A percentile compares a stretch with the other conserved stretches of the same genome.
phyloP scores from a whole-genome alignment of 352 stramenopile genomes.

The Globisporangium spinosum region DNA sequence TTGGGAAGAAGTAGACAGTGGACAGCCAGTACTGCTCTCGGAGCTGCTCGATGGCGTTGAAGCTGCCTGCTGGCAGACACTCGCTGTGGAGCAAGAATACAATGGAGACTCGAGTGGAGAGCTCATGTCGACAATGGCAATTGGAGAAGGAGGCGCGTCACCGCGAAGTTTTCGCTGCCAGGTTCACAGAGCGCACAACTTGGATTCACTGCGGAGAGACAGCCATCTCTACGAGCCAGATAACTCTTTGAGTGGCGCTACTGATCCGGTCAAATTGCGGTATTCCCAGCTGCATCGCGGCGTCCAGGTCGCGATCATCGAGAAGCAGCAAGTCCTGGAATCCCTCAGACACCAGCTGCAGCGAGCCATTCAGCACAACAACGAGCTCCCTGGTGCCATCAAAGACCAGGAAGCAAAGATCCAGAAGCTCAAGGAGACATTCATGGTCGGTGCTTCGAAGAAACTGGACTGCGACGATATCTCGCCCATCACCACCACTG shows the following conservation, averaged over 20 bases:
- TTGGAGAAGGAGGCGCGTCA: neutral
- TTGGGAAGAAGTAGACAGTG: neutral
- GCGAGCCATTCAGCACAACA: slow-evolving; percentile 23
- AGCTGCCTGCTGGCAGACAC: slow-evolving; percentile 34
- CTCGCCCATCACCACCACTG: neutral
- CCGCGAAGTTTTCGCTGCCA: neutral
- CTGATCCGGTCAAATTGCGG: slow-evolving; percentile 16
- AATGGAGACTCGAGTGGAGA: neutral
- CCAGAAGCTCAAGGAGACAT: slow-evolving; percentile 1
- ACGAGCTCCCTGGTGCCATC: slow-evolving; percentile 32
- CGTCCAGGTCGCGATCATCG: slow-evolving; percentile 24
- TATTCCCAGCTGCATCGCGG: slow-evolving; percentile 36
- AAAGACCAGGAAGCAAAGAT: slow-evolving; percentile 13
- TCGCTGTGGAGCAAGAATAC: slow-evolving; percentile 2
- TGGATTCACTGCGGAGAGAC: neutral
- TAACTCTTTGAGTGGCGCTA: neutral
- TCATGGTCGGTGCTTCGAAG: slow-evolving; percentile 10
- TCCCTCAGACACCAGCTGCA: slow-evolving; percentile 22
- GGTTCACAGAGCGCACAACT: neutral
- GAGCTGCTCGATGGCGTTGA: slow-evolving; percentile 29
- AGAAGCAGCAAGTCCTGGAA: slow-evolving; percentile 21
- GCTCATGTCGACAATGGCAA: neutral
- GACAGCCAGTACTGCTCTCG: neutral
- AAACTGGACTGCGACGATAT: slow-evolving; percentile 10
- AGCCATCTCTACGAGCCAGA: neutral